Base-by-base conservation (phyloP, 371 early-diverging fungal species). In the Choanephora cucurbitarum region DNA sequence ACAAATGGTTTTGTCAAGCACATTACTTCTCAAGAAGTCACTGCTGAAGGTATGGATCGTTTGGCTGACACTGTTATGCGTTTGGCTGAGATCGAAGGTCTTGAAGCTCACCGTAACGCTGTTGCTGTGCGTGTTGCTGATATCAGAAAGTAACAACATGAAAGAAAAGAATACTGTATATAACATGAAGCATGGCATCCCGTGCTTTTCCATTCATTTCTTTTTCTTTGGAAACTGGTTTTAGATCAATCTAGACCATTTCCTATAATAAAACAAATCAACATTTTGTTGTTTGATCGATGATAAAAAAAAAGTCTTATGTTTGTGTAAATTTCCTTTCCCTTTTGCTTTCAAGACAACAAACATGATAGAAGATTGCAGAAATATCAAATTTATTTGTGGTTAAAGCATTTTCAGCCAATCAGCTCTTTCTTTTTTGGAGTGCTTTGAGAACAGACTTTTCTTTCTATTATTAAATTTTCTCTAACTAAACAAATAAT, bases 61-160 rank as follows among this genome's bases (percentile, higher is more conserved):
- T 71, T 98, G 22, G 97, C 92, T 14, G 89, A 92, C 52, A 86
- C 91, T 2, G 98, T 97, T 17, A 93, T 91, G 86, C 86, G 88
- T 34, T 69, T 98, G 53, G 99, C 99, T 10, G 93, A 91, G 64
- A 83, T 94, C 18, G 99, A 98, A 79, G 95, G 91, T 33, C 79
- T 98, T 34, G 95, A 94, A 67, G 99, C 96, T 31, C 99, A 98
- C 66, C 74, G 94, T 60, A 94, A 96, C 60, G 98, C 98, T 14
- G 99, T 98, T 34, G 91, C 89, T 44, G 82, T 98, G 32, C 90
- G 99, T 55, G 67, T 96, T 58, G 72, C 73, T 15, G 87, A 88
- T 57, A 60, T 88, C 49, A 68, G 88, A 67, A 79, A 74, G 53
- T 70, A 71, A 55, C 40, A 34, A 37, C n/a, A n/a, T n/a, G 11